phyloP scores from a whole-genome alignment of 202 grass and related monocot genomes.

The Musa balbisiana region DNA sequence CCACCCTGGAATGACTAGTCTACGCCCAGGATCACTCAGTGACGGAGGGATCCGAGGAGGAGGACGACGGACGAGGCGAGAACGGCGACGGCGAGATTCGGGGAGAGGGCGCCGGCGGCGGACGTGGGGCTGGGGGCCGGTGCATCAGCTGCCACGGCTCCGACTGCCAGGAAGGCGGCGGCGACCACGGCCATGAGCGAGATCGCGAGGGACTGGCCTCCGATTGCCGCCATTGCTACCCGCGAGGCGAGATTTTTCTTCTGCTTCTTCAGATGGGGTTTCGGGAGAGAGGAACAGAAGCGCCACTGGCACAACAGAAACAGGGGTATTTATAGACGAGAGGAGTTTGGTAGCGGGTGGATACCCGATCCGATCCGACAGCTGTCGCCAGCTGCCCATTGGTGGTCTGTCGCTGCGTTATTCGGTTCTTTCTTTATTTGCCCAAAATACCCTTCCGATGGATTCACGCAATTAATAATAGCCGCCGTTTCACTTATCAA shows the following conservation, averaged over 20 bases:
- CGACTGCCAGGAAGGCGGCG: background rate
- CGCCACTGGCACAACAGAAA: too few species aligned
- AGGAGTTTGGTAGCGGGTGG: background rate
- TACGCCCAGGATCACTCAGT: background rate
- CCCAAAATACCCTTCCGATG: too few species aligned
- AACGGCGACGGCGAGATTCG: background rate
- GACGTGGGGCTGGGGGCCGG: conserved; percentile 1
- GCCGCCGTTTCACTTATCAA: too few species aligned
- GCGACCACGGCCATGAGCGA: background rate
- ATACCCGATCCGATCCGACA: background rate
- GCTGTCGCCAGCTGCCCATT: background rate
- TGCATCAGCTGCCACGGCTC: background rate
- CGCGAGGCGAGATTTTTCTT: background rate
- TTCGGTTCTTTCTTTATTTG: background rate
- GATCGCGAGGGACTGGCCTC: background rate
- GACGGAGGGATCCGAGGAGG: background rate
- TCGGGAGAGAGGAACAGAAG: background rate
- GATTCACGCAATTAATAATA: too few species aligned
- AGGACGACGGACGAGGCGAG: conserved; percentile 2
- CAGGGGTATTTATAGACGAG: background rate
- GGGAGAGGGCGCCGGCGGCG: background rate
- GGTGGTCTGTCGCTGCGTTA: background rate
- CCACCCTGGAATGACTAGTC: background rate
- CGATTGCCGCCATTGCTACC: background rate
- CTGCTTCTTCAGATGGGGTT: background rate